Evolutionary conservation across 306 rosid genomes (phyloP).

Genomic region (Malus orientalis): DNA sequence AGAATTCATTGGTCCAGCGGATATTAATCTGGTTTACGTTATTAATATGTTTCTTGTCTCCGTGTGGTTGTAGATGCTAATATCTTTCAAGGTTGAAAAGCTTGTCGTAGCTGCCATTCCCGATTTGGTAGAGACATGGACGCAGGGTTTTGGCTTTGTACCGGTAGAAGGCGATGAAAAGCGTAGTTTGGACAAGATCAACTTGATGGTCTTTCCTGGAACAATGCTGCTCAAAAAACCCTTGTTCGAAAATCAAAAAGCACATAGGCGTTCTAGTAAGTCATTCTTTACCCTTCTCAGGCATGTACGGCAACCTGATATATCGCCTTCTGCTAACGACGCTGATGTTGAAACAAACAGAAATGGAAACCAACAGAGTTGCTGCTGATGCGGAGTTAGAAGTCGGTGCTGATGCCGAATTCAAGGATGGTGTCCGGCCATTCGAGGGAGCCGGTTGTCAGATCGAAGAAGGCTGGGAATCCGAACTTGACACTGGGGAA

Average conservation of each 20-base stretch:
- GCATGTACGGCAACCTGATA: not conserved
- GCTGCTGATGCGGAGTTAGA: not conserved
- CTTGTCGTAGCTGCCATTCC: slow-evolving; percentile 94
- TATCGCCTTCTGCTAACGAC: not conserved
- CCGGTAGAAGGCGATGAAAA: slow-evolving; percentile 59
- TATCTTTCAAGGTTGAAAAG: slow-evolving; percentile 71
- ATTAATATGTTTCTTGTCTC: slow-evolving; percentile 17
- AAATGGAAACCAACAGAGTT: not conserved
- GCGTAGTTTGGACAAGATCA: slow-evolving; percentile 48
- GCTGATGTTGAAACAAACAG: not conserved
- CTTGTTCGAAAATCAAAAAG: slow-evolving; percentile 32
- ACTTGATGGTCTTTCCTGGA: slow-evolving; percentile 95
- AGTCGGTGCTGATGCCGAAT: not conserved
- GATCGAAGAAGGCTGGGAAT: not conserved
- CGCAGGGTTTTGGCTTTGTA: slow-evolving; percentile 79
- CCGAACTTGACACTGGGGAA: not conserved
- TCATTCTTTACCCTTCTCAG: not conserved
- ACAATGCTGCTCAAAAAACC: slow-evolving; percentile 68
- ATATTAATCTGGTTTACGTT: not conserved
- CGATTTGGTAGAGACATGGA: slow-evolving; percentile 77
- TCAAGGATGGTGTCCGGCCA: not conserved
- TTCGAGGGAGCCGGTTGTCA: slow-evolving; percentile 10
- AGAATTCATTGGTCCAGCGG: not conserved
- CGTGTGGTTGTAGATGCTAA: slow-evolving; percentile 54
- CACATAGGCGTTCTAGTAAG: slow-evolving; percentile 30